Percentiles rank a stretch among this genome's conserved stretches.
Evolutionary conservation across 1,284 basidiomycete species (phyloP).

Genomic region (Rhodotorula sp.): DNA sequence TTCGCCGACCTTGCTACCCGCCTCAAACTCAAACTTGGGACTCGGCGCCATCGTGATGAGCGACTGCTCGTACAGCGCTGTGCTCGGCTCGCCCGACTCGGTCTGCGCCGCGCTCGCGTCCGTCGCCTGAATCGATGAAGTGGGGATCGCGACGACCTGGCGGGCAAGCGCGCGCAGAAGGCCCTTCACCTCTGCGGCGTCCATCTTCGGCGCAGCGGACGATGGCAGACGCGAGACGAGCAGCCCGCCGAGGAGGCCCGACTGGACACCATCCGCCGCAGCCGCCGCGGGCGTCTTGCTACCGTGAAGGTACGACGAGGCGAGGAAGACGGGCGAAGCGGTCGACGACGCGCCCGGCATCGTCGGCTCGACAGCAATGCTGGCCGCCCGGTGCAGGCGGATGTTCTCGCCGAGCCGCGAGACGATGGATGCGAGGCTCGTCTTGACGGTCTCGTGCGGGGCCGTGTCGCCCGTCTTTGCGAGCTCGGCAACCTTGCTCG

Average conservation of each 20-base stretch:
- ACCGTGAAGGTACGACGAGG: slow-evolving; percentile 80
- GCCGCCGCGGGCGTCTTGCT: slow-evolving; percentile 52
- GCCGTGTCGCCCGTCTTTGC: slow-evolving; percentile 56
- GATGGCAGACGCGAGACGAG: slow-evolving; percentile 58
- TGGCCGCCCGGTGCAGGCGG: slow-evolving; percentile 69
- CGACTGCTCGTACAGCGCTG: slow-evolving; percentile 72
- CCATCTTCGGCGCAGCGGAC: not conserved
- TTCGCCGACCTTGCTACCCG: slow-evolving; percentile 62
- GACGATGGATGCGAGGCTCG: slow-evolving; percentile 69
- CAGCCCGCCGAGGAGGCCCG: slow-evolving; percentile 70
- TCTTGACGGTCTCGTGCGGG: slow-evolving; percentile 51
- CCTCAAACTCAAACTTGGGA: slow-evolving; percentile 46
- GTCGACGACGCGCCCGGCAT: slow-evolving; percentile 53
- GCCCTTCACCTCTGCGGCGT: slow-evolving; percentile 58
- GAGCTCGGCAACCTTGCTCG: slow-evolving; percentile 59
- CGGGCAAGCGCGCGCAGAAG: slow-evolving; percentile 76
- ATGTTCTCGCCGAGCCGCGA: slow-evolving; percentile 90
- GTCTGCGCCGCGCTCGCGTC: slow-evolving; percentile 20
- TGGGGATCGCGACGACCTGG: slow-evolving; percentile 84
- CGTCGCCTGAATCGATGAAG: slow-evolving; percentile 58
- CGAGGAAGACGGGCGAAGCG: slow-evolving; percentile 56
- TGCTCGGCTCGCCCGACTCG: slow-evolving; percentile 59
- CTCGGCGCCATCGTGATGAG: slow-evolving; percentile 67
- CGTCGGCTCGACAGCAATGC: slow-evolving; percentile 66
- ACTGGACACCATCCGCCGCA: slow-evolving; percentile 51